Base-by-base conservation (phyloP, 305 asterid species). In the Lippia alba region DNA sequence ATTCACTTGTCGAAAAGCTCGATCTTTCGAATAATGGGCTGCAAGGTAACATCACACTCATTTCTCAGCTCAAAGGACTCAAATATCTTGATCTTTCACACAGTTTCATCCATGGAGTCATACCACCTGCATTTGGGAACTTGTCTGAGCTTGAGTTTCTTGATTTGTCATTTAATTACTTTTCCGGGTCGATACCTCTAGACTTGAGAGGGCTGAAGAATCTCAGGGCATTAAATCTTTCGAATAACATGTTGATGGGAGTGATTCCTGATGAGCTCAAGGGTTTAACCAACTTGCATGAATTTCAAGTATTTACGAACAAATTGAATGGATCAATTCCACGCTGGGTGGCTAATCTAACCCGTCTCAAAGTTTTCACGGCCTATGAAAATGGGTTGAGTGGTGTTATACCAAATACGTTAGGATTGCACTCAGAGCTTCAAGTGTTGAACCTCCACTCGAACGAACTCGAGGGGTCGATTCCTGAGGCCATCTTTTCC, bases 351-450 rank as follows among this genome's bases (percentile, higher is more conserved):
- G 94, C 91, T 0, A 85, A 87, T 76, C 78, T 94, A 51, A 90
- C 96, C 71, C 68, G 51, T 62, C 76, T 94, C 70, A 80, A 84
- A 67, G 78, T 81, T 41, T 87, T 94, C 70, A 76, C 99, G 44
- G 97, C 98, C 10, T 94, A 94, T 77, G 99, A 94, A 56, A 94
- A 94, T 79, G 89, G 85, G 10, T 78, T 94, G 19, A 83, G 67
- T 73, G 99, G 99, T 39, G 64, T 60, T 34, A 87, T 94, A 18
- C 99, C 98, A 0, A 79, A 83, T 72, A 79, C 67, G 70, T 80
- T 94, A 56, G 99, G 99, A 14, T 80, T 82, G 1, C 36, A 73
- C 57, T 80, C 92, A 10, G 88, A 79, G 56, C 94, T 94, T 59
- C 70, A 67, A 74, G 68, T 81, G 79, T 76, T 94, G 90, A 94